Conservation (phyloP, 345 rosid genomes). For the Eucalyptus polyanthemos region DNA sequence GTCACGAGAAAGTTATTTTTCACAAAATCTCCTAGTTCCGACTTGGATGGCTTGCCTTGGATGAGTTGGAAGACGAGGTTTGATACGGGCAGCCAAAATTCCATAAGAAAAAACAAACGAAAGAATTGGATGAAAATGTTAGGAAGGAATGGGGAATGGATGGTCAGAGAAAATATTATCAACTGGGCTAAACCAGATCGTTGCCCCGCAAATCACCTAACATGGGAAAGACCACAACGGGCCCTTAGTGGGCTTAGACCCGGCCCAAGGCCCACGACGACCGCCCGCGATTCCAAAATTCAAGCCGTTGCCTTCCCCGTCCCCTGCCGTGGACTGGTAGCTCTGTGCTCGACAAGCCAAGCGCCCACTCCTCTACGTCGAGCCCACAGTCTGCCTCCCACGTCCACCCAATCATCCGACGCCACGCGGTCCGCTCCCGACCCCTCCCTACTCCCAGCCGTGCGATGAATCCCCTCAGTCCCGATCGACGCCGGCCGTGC, state of each 20-base stretch:
- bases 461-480: not conserved
- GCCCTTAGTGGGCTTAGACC: not conserved
- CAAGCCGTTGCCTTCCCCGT: not conserved
- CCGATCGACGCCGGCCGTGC: not conserved
- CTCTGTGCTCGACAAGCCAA: not conserved
- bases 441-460: not conserved
- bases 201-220: not conserved
- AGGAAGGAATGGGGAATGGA: not conserved
- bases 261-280: not conserved
- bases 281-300: not conserved
- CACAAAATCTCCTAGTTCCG: not conserved
- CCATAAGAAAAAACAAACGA: too few relatives aligned
- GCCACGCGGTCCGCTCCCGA: not conserved
- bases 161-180: not conserved
- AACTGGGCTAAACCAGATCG: not conserved
- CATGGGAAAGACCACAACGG: not conserved
- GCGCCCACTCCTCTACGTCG: not conserved
- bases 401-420: not conserved
- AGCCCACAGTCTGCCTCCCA: not conserved
- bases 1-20: not conserved
- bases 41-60: not conserved
- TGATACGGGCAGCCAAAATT: not conserved
- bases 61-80: not conserved
- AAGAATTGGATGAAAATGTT: too few relatives aligned
- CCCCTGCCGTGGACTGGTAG: not conserved